These are phyloP conservation scores for Bruguiera parviflora DNA, from an alignment of 345 rosid genomes.

Conservation along the genomic window DNA sequence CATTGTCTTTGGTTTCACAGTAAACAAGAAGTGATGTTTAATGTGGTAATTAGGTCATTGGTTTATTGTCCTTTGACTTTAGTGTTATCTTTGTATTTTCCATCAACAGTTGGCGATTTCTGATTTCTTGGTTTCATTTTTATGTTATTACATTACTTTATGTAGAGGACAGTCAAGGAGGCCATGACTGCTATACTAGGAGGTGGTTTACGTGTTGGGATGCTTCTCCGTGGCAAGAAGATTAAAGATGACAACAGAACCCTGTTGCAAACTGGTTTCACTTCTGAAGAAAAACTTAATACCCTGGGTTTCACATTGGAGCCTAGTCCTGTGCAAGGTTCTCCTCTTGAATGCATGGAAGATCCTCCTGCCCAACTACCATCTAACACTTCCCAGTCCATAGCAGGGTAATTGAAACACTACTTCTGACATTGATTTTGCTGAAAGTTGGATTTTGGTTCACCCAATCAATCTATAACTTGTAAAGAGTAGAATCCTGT, in stretches of 20 bases:
- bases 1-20: no score
- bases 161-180: conserved; percentile 76
- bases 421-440: conserved; percentile 10
- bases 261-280: conserved; percentile 70
- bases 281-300: conserved; percentile 54
- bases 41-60: neutral
- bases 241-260: conserved; percentile 80
- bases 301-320: conserved; percentile 80
- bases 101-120: neutral
- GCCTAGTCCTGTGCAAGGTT: conserved; percentile 41
- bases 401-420: conserved; percentile 42
- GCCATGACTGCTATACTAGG: conserved; percentile 75
- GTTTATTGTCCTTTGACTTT: neutral
- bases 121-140: conserved; percentile 10
- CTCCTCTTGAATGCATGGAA: conserved; percentile 42
- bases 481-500: no score
- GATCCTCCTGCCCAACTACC: conserved; percentile 34
- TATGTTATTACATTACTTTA: conserved; percentile 2
- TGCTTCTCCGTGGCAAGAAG: conserved; percentile 83
- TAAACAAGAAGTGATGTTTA: no score
- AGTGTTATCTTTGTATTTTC: neutral
- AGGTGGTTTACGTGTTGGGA: conserved; percentile 70
- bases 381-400: conserved; percentile 27
- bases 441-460: neutral
- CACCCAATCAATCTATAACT: no score